phyloP scores from a whole-genome alignment of 257 asterid species.

The Misopates orontium region DNA sequence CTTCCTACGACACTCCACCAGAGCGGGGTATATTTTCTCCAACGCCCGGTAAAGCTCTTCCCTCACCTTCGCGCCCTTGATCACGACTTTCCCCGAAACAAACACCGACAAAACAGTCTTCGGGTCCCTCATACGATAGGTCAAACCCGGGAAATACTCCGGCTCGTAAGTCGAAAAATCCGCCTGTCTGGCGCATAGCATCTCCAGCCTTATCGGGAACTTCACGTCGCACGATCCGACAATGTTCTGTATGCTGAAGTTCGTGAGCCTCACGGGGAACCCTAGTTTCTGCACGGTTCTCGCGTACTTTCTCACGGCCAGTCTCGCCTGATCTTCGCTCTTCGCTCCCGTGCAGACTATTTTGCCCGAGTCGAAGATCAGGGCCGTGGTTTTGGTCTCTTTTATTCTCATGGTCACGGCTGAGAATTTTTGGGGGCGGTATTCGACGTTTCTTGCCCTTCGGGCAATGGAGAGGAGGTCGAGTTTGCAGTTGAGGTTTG shows the following conservation, averaged over 20 bases:
- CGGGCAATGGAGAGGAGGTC: slow-evolving; percentile 25
- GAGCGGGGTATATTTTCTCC: slow-evolving; percentile 32
- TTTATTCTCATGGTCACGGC: slow-evolving; percentile 47
- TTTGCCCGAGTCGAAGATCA: slow-evolving; percentile 48
- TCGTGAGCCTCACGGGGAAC: slow-evolving; percentile 41
- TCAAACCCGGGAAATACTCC: slow-evolving; percentile 45
- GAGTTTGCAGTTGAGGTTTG: slow-evolving; percentile 32
- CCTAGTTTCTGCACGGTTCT: slow-evolving; percentile 44
- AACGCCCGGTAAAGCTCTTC: slow-evolving; percentile 31
- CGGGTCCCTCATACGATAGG: slow-evolving; percentile 44
- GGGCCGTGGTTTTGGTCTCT: slow-evolving; percentile 48
- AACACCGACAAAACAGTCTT: slow-evolving; percentile 45
- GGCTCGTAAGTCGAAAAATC: slow-evolving; percentile 44
- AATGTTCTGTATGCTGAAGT: slow-evolving; percentile 49
- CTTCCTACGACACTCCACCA: slow-evolving; percentile 15
- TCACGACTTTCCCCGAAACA: slow-evolving; percentile 45
- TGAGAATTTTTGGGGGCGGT: slow-evolving; percentile 20
- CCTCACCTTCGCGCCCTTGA: slow-evolving; percentile 45
- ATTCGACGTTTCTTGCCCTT: slow-evolving; percentile 25
- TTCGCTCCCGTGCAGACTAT: slow-evolving; percentile 52
- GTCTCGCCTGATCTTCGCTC: slow-evolving; percentile 40
- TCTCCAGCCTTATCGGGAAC: slow-evolving; percentile 49
- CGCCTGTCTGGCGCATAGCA: slow-evolving; percentile 24
- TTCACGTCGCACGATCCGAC: slow-evolving; percentile 46
- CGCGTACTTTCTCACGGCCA: slow-evolving; percentile 48